A percentile compares a stretch with the other conserved stretches of the same genome.
Conservation (phyloP, 176 grass and related monocot species). For the Oryza longistaminata region DNA sequence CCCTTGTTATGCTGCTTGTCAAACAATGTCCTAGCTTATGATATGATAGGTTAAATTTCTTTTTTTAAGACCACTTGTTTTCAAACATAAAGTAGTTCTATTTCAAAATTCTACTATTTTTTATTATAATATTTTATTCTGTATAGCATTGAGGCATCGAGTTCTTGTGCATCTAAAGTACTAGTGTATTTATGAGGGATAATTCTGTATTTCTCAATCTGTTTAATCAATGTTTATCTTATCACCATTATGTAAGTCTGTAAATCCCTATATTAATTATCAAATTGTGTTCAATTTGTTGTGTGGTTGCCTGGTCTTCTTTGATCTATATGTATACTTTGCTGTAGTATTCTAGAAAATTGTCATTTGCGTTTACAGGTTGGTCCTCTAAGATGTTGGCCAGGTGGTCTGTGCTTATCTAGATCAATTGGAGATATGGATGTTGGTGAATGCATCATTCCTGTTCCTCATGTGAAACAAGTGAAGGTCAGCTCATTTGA, state of each 20-base stretch:
- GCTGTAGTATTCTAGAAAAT: constrained; percentile 10
- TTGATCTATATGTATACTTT: not conserved
- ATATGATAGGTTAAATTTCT: not conserved
- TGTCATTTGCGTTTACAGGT: constrained; percentile 56
- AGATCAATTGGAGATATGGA: constrained; percentile 96
- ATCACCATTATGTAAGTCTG: not conserved
- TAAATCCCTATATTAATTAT: not conserved
- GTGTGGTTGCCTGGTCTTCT: not conserved
- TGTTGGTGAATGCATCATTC: constrained; percentile 93
- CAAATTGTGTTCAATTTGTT: not conserved
- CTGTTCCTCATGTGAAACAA: constrained; percentile 98
- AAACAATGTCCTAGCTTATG: not conserved
- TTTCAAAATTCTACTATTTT: not conserved
- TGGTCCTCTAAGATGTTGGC: constrained; percentile 98
- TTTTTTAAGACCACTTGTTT: not conserved
- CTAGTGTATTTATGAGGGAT: not conserved
- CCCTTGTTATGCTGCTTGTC: not conserved
- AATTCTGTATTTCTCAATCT: not conserved
- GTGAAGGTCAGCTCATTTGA: constrained; percentile 75
- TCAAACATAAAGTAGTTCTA: not conserved
- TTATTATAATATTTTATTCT: not conserved
- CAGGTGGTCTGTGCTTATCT: constrained; percentile 95
- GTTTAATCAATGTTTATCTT: constrained; percentile 14
- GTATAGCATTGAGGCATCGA: not conserved
- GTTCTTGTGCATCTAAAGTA: not conserved